phyloP scores from a whole-genome alignment of 495 filamentous ascomycete genomes.

The Aspergillus sclerotiicarbonarius region DNA sequence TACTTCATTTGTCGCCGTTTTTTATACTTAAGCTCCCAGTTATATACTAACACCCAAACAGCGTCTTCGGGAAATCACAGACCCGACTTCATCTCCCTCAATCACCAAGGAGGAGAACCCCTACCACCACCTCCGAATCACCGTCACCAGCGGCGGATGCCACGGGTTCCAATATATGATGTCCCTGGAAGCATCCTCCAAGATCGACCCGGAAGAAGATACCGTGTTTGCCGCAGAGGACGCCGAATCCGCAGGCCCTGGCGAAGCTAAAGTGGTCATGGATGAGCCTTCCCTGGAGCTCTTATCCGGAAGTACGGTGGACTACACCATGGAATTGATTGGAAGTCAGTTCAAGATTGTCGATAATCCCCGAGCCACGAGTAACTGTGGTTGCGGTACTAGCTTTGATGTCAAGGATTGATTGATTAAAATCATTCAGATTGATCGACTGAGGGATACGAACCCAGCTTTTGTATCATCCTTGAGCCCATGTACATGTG shows the following conservation, averaged over 20 bases:
- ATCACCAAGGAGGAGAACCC: constrained; percentile 70
- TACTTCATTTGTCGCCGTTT: background rate
- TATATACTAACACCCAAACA: constrained; percentile 15
- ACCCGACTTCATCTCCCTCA: constrained; percentile 41
- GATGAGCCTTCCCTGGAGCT: constrained; percentile 85
- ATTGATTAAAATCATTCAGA: constrained; percentile 6
- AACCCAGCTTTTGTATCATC: background rate
- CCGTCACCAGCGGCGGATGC: constrained; percentile 89
- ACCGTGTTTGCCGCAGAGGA: constrained; percentile 53
- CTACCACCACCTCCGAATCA: constrained; percentile 78
- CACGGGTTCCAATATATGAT: constrained; percentile 98
- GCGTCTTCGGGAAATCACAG: constrained; percentile 65
- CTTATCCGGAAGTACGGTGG: constrained; percentile 87
- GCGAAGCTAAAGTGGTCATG: constrained; percentile 80
- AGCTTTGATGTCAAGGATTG: constrained; percentile 88
- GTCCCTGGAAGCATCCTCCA: constrained; percentile 64
- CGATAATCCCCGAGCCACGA: constrained; percentile 84
- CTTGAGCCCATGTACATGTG: background rate
- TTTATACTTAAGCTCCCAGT: background rate
- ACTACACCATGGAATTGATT: constrained; percentile 95
- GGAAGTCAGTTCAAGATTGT: constrained; percentile 97
- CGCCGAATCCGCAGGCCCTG: constrained; percentile 32
- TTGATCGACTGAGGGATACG: too few relatives aligned
- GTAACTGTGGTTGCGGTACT: constrained; percentile 96
- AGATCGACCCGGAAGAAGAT: constrained; percentile 71